These are phyloP conservation scores for Chaetomium olivaceum DNA, from an alignment of 2,329 filamentous ascomycete species.

Conservation along the genomic window DNA sequence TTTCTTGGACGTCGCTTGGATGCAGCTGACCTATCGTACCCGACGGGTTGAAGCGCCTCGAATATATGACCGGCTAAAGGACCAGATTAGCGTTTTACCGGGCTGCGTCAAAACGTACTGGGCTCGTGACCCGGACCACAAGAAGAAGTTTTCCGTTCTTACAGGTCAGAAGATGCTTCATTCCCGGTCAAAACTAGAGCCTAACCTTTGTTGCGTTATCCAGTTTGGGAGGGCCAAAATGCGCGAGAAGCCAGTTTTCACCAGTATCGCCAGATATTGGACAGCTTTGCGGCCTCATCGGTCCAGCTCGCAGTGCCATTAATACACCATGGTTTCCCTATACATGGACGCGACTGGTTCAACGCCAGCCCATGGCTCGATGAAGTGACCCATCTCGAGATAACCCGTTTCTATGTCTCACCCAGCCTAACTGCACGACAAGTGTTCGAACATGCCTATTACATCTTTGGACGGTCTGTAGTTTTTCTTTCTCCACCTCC, in stretches of 20 bases:
- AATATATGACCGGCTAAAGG: constrained; percentile 12
- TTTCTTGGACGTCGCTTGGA: constrained; percentile 18
- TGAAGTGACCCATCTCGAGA: not conserved
- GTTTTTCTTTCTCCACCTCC: not conserved
- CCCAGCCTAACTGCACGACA: not conserved
- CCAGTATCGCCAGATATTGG: constrained; percentile 8
- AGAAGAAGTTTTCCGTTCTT: constrained; percentile 9
- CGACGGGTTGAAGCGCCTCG: not conserved
- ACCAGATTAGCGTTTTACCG: constrained; percentile 11
- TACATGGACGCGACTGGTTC: no score
- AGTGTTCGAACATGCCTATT: constrained; percentile 14
- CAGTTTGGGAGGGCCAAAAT: constrained; percentile 13
- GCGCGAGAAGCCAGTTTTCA: not conserved
- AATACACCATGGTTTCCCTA: constrained; percentile 11
- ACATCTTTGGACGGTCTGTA: constrained; percentile 8
- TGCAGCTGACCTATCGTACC: constrained; percentile 13
- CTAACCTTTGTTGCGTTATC: not conserved
- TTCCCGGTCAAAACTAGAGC: not conserved
- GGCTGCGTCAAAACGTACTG: constrained; percentile 11
- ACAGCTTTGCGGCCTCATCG: constrained; percentile 13
- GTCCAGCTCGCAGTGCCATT: constrained; percentile 11
- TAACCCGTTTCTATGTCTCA: constrained; percentile 7
- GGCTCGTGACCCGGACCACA: constrained; percentile 17
- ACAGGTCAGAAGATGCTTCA: constrained; percentile 11
- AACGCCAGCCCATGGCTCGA: not conserved